Evolutionary conservation across 768 basidiomycete species (phyloP).

Genomic region (Boletus edulis): DNA sequence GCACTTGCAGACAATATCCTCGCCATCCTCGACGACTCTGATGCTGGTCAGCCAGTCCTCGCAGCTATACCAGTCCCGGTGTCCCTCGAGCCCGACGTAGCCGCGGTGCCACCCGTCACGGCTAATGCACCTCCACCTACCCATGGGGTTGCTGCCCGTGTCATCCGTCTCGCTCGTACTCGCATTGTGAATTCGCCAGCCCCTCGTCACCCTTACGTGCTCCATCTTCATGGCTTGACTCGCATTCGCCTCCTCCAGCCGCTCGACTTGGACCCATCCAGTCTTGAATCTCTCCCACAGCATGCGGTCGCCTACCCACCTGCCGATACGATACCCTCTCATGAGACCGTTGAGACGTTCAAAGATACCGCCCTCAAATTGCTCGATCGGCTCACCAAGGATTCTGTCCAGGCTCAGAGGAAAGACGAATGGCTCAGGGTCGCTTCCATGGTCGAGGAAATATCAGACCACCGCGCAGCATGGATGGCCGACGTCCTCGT

Average conservation of each 20-base stretch:
- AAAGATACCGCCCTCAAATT: conserved; percentile 64
- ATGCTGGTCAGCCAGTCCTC: conserved; percentile 59
- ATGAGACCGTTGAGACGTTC: conserved; percentile 62
- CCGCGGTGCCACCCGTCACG: neutral
- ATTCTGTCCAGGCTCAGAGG: conserved; percentile 42
- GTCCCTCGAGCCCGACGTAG: conserved; percentile 19
- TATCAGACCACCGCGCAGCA: conserved; percentile 56
- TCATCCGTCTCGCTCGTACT: conserved; percentile 67
- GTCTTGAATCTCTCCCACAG: conserved; percentile 33
- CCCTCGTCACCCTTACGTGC: conserved; percentile 57
- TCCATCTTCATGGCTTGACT: conserved; percentile 70
- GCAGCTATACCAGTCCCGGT: conserved; percentile 59
- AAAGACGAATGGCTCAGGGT: conserved; percentile 71
- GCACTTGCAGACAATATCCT: conserved; percentile 64
- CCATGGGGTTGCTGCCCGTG: conserved; percentile 69
- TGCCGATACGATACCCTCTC: conserved; percentile 42
- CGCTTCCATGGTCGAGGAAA: conserved; percentile 69
- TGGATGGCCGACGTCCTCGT: conserved; percentile 82
- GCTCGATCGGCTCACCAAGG: conserved; percentile 58
- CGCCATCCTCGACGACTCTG: conserved; percentile 64
- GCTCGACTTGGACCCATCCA: conserved; percentile 27
- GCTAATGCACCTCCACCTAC: conserved; percentile 36
- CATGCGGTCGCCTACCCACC: conserved; percentile 48
- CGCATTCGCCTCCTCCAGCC: conserved; percentile 56
- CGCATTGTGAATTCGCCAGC: conserved; percentile 35